These are phyloP conservation scores for Mycothermus thermophilus DNA, from an alignment of 495 filamentous ascomycete genomes.

Conservation along the genomic window DNA sequence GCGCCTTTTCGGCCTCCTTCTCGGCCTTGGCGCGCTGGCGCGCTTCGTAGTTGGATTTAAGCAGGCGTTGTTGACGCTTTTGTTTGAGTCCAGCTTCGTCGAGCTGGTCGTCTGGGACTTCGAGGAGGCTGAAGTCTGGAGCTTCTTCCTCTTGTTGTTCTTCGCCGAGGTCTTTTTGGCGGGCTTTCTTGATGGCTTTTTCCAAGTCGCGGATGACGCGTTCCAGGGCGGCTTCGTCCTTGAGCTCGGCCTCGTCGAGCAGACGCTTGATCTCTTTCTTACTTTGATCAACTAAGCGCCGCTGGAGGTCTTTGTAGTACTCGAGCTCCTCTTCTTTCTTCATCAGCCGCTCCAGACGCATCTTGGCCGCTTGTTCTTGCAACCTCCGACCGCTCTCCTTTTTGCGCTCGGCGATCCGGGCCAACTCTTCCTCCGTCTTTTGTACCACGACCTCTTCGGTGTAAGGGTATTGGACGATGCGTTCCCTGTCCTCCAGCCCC, in stretches of 20 bases:
- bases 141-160: slow-evolving; percentile 63
- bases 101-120: slow-evolving; percentile 79
- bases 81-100: slow-evolving; percentile 81
- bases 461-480: slow-evolving; percentile 82
- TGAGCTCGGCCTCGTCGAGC: slow-evolving; percentile 79
- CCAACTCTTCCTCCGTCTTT: slow-evolving; percentile 87
- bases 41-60: slow-evolving; percentile 90
- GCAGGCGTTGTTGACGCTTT: slow-evolving; percentile 79
- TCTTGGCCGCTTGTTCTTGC: slow-evolving; percentile 93
- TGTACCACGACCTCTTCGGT: slow-evolving; percentile 78
- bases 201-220: slow-evolving; percentile 76
- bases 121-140: slow-evolving; percentile 74
- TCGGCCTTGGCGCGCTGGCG: slow-evolving; percentile 83
- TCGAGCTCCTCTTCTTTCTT: slow-evolving; percentile 92
- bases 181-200: slow-evolving; percentile 67
- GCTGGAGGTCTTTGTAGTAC: slow-evolving; percentile 75
- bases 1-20: slow-evolving; percentile 79
- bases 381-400: slow-evolving; percentile 83
- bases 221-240: slow-evolving; percentile 73
- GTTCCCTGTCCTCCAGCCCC: slow-evolving; percentile 74
- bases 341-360: slow-evolving; percentile 85
- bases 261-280: slow-evolving; percentile 84
- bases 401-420: slow-evolving; percentile 72
- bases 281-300: slow-evolving; percentile 45
- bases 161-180: slow-evolving; percentile 82